Conservation (phyloP, 179 eudicot genomes). For the Pouteria campechiana region DNA sequence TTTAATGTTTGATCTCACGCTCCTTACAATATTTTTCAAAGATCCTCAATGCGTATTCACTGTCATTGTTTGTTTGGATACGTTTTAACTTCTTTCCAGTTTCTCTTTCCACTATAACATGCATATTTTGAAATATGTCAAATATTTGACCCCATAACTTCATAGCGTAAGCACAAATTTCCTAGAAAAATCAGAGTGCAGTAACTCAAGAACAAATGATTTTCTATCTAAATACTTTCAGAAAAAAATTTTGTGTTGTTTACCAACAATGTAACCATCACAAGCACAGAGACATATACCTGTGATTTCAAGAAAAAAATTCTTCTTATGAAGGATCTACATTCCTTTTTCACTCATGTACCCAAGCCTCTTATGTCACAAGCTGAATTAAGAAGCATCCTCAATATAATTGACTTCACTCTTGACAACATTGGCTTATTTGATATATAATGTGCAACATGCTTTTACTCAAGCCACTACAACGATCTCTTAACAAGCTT, state of each 20-base stretch:
- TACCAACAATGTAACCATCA: neutral
- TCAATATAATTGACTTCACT: neutral
- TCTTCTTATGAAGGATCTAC: neutral
- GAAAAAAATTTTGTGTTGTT: neutral
- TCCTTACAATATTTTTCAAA: neutral
- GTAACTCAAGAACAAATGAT: no score
- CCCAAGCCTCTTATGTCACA: constrained; percentile 4
- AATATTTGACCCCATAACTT: neutral
- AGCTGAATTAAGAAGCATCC: neutral
- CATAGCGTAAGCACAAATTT: neutral
- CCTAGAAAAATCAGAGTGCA: neutral
- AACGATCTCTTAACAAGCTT: no score
- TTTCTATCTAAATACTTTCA: neutral
- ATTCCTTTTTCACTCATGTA: constrained; percentile 2
- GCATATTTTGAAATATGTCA: neutral
- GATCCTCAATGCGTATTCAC: neutral
- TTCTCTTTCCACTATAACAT: neutral
- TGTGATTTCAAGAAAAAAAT: neutral
- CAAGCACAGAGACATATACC: neutral
- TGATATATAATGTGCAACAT: constrained; percentile 1
- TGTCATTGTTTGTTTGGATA: neutral
- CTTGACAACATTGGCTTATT: neutral
- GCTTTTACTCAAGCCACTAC: neutral
- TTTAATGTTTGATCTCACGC: neutral
- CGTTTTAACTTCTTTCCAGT: neutral